phyloP scores from a whole-genome alignment of 495 filamentous ascomycete genomes.

The Penicillium silybi region DNA sequence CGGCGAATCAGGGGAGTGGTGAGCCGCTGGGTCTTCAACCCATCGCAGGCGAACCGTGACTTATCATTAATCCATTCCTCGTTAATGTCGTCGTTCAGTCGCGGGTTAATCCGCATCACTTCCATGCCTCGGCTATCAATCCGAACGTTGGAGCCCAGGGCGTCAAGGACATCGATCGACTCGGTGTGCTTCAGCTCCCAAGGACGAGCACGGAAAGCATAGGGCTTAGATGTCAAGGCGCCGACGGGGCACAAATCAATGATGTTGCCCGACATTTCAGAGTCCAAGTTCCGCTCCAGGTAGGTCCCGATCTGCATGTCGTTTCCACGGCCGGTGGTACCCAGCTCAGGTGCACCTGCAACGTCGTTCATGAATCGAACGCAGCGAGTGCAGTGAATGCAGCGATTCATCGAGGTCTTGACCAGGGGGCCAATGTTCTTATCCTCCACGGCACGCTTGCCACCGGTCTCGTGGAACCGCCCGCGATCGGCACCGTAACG shows the following conservation, averaged over 20 bases:
- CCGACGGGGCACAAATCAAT: conserved; percentile 98
- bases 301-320: conserved; percentile 98
- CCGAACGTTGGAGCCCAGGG: conserved; percentile 87
- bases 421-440: conserved; percentile 99
- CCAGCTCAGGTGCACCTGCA: conserved; percentile 90
- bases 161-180: conserved; percentile 91
- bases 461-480: conserved; percentile 89
- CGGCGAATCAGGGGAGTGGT: conserved; percentile 88
- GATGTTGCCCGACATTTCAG: conserved; percentile 93
- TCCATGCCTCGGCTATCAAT: conserved; percentile 91
- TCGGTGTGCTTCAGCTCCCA: conserved; percentile 95
- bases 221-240: conserved; percentile 93
- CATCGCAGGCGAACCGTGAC: conserved; percentile 93
- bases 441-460: conserved; percentile 96
- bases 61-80: conserved; percentile 99
- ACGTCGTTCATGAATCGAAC: conserved; percentile 97
- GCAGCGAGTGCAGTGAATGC: conserved; percentile 98
- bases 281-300: conserved; percentile 83
- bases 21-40: conserved; percentile 89
- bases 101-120: conserved; percentile 89
- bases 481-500: conserved; percentile 94
- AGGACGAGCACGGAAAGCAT: conserved; percentile 92
- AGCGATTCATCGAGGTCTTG: conserved; percentile 99
- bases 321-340: conserved; percentile 90
- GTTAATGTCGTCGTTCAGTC: conserved; percentile 95